A percentile compares a stretch with the other conserved stretches of the same genome.
phyloP scores from a whole-genome alignment of 106 monocot genomes.

The Dendrobium nobile region DNA sequence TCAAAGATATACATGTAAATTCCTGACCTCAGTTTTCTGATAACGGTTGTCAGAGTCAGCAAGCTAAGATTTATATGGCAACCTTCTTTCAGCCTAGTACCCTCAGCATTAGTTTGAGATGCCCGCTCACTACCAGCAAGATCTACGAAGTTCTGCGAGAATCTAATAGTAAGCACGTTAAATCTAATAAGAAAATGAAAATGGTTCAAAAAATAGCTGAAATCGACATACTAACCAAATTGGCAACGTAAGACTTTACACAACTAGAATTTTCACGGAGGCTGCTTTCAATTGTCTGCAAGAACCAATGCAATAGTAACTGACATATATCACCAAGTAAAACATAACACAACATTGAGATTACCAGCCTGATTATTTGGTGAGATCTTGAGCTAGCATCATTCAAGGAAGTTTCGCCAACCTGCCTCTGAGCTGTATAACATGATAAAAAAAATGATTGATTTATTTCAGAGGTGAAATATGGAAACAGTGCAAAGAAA shows the following conservation, averaged over 20 bases:
- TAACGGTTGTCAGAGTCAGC: conserved; percentile 88
- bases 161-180: background rate
- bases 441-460: conserved; percentile 3
- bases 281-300: conserved; percentile 80
- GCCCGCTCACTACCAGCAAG: conserved; percentile 96
- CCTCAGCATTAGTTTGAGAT: conserved; percentile 88
- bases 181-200: conserved; percentile 1
- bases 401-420: conserved; percentile 93
- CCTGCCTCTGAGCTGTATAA: conserved; percentile 79
- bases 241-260: conserved; percentile 92
- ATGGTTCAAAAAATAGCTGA: background rate
- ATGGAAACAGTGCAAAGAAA: background rate
- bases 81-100: conserved; percentile 91
- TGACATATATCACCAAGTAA: background rate
- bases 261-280: conserved; percentile 72
- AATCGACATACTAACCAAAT: conserved; percentile 36
- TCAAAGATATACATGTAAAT: background rate
- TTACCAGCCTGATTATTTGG: conserved; percentile 91
- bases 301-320: background rate
- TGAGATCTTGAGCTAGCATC: conserved; percentile 96
- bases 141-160: conserved; percentile 90
- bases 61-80: conserved; percentile 97
- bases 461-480: background rate
- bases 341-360: background rate
- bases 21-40: conserved; percentile 87